These are phyloP conservation scores for Logfia minima DNA, from an alignment of 129 eudicot species.

Conservation along the genomic window DNA sequence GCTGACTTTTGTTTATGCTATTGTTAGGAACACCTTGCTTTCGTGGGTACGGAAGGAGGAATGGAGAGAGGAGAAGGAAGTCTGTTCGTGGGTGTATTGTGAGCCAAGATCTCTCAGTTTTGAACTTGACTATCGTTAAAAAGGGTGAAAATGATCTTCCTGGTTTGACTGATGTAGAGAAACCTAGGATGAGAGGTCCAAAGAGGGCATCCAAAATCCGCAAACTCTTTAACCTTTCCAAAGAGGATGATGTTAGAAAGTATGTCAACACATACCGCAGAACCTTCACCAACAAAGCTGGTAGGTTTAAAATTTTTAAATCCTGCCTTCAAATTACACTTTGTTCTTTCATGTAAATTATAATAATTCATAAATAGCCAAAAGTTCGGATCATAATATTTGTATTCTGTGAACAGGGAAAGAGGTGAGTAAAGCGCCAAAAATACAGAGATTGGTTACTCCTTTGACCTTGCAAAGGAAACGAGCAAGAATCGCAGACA, in stretches of 20 bases:
- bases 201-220: slow-evolving; percentile 76
- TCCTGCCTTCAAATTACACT: not conserved
- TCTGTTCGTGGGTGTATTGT: slow-evolving; percentile 71
- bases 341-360: not conserved
- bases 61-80: slow-evolving; percentile 67
- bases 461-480: slow-evolving; percentile 75
- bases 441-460: slow-evolving; percentile 74
- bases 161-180: slow-evolving; percentile 65
- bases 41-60: slow-evolving; percentile 62
- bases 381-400: too few species aligned
- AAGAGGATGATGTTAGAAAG: slow-evolving; percentile 74
- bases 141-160: slow-evolving; percentile 78
- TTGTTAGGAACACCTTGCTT: slow-evolving; percentile 51
- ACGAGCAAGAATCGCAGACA: slow-evolving; percentile 65
- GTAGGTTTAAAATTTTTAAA: not conserved
- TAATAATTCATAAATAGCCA: too few species aligned
- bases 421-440: slow-evolving; percentile 67
- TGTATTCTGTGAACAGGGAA: slow-evolving; percentile 41
- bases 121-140: slow-evolving; percentile 66
- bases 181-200: slow-evolving; percentile 79
- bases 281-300: slow-evolving; percentile 55
- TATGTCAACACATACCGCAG: slow-evolving; percentile 73
- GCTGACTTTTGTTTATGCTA: not conserved
- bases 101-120: slow-evolving; percentile 61
- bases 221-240: slow-evolving; percentile 63